These are phyloP conservation scores for Entoloma clypeatum DNA, from an alignment of 1,284 basidiomycete genomes.

Conservation along the genomic window DNA sequence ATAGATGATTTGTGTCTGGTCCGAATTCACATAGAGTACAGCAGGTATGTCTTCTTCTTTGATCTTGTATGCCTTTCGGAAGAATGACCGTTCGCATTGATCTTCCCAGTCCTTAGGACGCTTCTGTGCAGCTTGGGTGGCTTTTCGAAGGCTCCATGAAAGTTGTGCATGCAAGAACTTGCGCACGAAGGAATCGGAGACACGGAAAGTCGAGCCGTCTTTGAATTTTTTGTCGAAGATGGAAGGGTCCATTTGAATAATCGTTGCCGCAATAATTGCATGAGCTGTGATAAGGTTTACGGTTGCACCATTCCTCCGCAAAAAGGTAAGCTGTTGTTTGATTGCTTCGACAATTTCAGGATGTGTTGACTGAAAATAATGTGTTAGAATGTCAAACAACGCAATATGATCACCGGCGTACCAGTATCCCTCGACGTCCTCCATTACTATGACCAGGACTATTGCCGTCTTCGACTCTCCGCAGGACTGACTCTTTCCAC, in stretches of 20 bases:
- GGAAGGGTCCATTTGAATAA: conserved; percentile 16
- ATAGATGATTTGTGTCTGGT: conserved; percentile 35
- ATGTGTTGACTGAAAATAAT: conserved; percentile 8
- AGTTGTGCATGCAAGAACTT: conserved; percentile 21
- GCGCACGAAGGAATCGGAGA: conserved; percentile 26
- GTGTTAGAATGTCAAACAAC: not conserved
- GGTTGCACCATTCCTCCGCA: conserved; percentile 16
- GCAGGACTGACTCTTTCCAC: conserved; percentile 17
- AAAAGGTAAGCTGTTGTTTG: conserved; percentile 13
- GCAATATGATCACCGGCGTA: not conserved
- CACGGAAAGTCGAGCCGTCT: conserved; percentile 24
- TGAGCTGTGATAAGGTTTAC: conserved; percentile 22
- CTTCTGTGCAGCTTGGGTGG: conserved; percentile 33
- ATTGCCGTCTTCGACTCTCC: conserved; percentile 16
- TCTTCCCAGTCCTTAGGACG: conserved; percentile 28
- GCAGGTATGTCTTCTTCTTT: conserved; percentile 28
- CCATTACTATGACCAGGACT: conserved; percentile 19
- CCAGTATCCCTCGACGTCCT: conserved; percentile 6
- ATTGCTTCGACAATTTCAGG: conserved; percentile 22
- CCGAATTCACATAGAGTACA: conserved; percentile 32
- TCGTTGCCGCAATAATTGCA: conserved; percentile 25
- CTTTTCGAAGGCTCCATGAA: conserved; percentile 22
- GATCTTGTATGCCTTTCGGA: conserved; percentile 25
- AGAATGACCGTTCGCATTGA: conserved; percentile 20
- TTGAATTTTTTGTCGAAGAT: conserved; percentile 17